Base-by-base conservation (phyloP, 306 rosid genomes). In the Hippophae rhamnoides region DNA sequence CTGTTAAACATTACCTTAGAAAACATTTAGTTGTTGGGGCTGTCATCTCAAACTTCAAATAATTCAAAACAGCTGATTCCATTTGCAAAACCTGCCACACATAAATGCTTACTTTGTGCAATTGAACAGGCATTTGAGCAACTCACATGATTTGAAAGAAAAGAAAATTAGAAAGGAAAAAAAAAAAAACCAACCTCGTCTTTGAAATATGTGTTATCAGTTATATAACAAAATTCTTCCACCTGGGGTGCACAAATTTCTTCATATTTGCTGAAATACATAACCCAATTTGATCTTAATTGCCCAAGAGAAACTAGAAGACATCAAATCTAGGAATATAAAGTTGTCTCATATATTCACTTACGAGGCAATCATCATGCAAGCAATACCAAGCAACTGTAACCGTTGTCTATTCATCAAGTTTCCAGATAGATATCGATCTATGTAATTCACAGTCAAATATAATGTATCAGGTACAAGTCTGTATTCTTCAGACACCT, bases 331-430 rank as follows among this genome's bases (percentile, higher is more conserved):
- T 12, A 60, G 11, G 61, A 3, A 71, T 41, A 67, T 46, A 60
- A 40, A 48, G 0, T 8, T 2, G 7, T 43, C 7, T 43, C 26
- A 48, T 48, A 5, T 10, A 60, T 23, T 48, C 61, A 51, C 99
- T 85, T 87, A 92, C 99, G 96, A 88, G 66, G 99, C 96, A 80
- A 92, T 84, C 99, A 92, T 92, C 99, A 92, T 92, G 71, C 88
- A 92, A 58, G 96, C 93, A 48, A 92, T 95, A 44, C 99, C 99
- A 26, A 92, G 95, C 76, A 88, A 75, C 72, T 92, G 99, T 57
- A 92, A 57, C 45, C 76, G 77, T 69, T 92, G 96, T 55, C 99
- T 77, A 49, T 81, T 85, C 96, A 92, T 85, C 18, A 68, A 62
- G 66, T 92, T 92, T 55, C 99, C 99, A 5, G 95, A 85, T 13